Conservation (phyloP, 2,329 filamentous ascomycete genomes). For the Venturia pyrina region DNA sequence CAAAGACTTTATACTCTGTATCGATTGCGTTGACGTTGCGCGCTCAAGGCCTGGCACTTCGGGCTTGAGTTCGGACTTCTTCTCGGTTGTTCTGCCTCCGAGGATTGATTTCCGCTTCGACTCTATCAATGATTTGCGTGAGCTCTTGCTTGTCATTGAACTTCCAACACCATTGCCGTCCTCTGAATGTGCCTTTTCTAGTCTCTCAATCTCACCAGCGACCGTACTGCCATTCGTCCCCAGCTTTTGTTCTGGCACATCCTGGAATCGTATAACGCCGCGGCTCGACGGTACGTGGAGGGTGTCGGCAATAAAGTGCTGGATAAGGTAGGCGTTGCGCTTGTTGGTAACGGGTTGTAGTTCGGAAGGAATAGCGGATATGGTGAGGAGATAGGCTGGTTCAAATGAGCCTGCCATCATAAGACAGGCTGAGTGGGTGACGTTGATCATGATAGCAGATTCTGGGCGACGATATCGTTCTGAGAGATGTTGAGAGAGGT, state of each 20-base stretch:
- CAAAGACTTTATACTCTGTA: neutral
- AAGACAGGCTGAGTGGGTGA: constrained; percentile 68
- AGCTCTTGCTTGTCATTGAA: constrained; percentile 11
- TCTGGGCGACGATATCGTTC: constrained; percentile 66
- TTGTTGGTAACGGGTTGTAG: constrained; percentile 68
- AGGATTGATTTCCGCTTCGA: constrained; percentile 1
- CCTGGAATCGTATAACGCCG: constrained; percentile 63
- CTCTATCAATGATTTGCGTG: constrained; percentile 4
- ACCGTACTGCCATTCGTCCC: constrained; percentile 63
- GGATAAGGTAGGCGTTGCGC: constrained; percentile 67
- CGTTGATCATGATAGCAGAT: constrained; percentile 61
- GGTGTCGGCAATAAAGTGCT: constrained; percentile 62
- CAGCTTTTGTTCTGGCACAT: constrained; percentile 60
- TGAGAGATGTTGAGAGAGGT: constrained; percentile 63
- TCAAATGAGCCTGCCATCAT: constrained; percentile 66
- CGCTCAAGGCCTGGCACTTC: neutral
- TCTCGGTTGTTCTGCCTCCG: neutral
- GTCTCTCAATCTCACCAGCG: constrained; percentile 50
- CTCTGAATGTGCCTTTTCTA: constrained; percentile 6
- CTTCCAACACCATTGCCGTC: neutral
- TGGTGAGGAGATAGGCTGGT: constrained; percentile 67
- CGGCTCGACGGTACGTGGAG: constrained; percentile 56
- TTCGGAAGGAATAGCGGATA: constrained; percentile 59
- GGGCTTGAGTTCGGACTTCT: neutral
- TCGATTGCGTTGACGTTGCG: neutral